phyloP scores from a whole-genome alignment of 768 basidiomycete genomes.

The Phlebiopsis gigantea region DNA sequence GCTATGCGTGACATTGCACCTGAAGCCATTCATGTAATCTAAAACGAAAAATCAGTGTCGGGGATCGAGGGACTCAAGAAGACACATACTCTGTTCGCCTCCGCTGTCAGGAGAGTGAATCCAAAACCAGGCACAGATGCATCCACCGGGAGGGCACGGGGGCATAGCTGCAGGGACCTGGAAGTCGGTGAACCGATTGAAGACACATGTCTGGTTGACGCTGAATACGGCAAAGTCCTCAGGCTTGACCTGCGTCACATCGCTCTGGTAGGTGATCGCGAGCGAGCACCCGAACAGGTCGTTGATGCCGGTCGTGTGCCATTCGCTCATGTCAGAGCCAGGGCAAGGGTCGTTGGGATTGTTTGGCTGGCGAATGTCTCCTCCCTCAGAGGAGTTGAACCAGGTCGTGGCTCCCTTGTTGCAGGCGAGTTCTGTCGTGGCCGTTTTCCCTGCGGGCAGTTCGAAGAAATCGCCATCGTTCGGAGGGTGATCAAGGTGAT shows the following conservation, averaged over 20 bases:
- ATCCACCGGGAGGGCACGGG: slow-evolving; percentile 56
- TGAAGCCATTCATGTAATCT: slow-evolving; percentile 74
- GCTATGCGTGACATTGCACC: slow-evolving; percentile 53
- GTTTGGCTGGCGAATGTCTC: slow-evolving; percentile 35
- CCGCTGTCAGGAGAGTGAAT: slow-evolving; percentile 59
- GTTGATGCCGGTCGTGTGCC: slow-evolving; percentile 49
- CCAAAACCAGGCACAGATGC: slow-evolving; percentile 73
- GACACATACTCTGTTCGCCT: slow-evolving; percentile 52
- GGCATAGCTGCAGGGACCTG: slow-evolving; percentile 65
- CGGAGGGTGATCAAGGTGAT: slow-evolving; percentile 48
- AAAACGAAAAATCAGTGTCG: not conserved
- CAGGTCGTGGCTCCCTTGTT: slow-evolving; percentile 27
- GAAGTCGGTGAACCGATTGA: slow-evolving; percentile 66
- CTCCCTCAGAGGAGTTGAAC: slow-evolving; percentile 33
- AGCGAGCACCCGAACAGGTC: slow-evolving; percentile 63
- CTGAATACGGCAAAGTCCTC: slow-evolving; percentile 71
- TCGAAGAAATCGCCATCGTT: slow-evolving; percentile 31
- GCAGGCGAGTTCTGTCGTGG: slow-evolving; percentile 27
- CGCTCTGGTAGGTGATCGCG: slow-evolving; percentile 71
- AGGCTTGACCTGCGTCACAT: slow-evolving; percentile 51
- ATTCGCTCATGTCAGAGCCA: slow-evolving; percentile 34
- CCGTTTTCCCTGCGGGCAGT: slow-evolving; percentile 28
- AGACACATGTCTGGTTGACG: slow-evolving; percentile 72
- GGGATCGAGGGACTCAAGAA: too few relatives aligned
- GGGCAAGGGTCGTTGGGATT: slow-evolving; percentile 51